Conservation (phyloP, 164 flowering plant species). For the Stephania yunnanensis region DNA sequence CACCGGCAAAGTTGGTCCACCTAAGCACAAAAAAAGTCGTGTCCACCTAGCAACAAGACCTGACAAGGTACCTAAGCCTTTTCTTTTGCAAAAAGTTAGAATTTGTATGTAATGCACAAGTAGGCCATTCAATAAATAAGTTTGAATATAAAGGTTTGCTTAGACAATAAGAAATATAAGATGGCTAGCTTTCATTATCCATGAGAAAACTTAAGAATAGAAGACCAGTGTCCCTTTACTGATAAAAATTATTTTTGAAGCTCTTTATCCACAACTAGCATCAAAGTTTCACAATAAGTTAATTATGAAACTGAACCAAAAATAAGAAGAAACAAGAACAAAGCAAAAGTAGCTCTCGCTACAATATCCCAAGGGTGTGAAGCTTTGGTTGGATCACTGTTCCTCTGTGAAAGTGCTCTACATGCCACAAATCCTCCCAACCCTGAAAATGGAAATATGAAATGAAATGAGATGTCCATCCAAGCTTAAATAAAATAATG, state of each 20-base stretch:
- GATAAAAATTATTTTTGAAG: not conserved
- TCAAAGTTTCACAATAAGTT: not conserved
- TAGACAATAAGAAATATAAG: not conserved
- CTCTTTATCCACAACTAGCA: not conserved
- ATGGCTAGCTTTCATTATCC: not conserved
- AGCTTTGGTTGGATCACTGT: slow-evolving; percentile 88
- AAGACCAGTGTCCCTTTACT: not conserved
- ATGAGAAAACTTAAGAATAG: no score
- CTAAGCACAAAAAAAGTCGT: not conserved
- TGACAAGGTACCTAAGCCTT: not conserved
- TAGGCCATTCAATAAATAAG: not conserved
- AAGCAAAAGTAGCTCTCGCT: slow-evolving; percentile 14
- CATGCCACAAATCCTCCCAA: slow-evolving; percentile 98
- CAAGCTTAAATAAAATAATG: not conserved
- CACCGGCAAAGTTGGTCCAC: not conserved
- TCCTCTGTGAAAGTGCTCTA: slow-evolving; percentile 88
- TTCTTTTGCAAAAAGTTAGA: not conserved
- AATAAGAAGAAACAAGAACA: not conserved
- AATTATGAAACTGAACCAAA: not conserved
- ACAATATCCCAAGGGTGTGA: slow-evolving; percentile 99
- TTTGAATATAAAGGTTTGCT: not conserved
- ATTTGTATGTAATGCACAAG: not conserved
- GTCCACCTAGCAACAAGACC: not conserved
- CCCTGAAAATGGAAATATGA: slow-evolving; percentile 38
- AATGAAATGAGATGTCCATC: not conserved